Percentiles rank a stretch among this genome's conserved stretches.
These are phyloP conservation scores for Nepenthes alata DNA, from an alignment of 179 eudicot species.

Conservation along the genomic window DNA sequence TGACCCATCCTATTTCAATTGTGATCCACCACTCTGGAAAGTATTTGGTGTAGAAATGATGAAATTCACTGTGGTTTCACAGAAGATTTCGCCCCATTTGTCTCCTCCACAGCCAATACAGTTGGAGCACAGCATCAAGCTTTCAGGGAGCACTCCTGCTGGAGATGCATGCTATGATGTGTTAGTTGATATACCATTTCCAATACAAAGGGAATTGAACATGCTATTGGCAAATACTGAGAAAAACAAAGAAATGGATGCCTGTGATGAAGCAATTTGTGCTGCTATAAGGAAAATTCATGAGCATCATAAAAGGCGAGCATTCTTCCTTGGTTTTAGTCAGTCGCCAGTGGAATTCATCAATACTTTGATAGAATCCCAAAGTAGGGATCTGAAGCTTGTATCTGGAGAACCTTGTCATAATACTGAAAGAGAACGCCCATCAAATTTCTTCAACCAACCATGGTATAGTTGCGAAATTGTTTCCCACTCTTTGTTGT, in stretches of 20 bases:
- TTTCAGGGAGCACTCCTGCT: conserved; percentile 56
- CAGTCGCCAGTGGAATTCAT: conserved; percentile 86
- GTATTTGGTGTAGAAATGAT: conserved; percentile 82
- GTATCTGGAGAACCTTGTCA: conserved; percentile 73
- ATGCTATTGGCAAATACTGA: conserved; percentile 73
- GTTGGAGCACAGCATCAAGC: conserved; percentile 70
- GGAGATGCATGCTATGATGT: conserved; percentile 82
- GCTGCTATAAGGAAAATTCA: conserved; percentile 71
- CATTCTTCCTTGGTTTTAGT: conserved; percentile 88
- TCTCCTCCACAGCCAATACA: conserved; percentile 65
- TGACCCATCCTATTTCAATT: conserved; percentile 65
- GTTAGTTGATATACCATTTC: conserved; percentile 78
- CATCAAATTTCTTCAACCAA: conserved; percentile 78
- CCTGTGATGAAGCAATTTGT: conserved; percentile 77
- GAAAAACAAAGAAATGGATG: conserved; percentile 69
- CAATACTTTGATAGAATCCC: conserved; percentile 75
- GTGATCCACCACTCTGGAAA: conserved; percentile 64
- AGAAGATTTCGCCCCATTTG: conserved; percentile 60
- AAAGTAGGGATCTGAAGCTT: conserved; percentile 67
- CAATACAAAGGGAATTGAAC: conserved; percentile 79
- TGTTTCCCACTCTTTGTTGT: background rate
- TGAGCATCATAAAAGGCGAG: conserved; percentile 73
- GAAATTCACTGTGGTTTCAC: conserved; percentile 60
- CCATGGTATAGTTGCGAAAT: conserved; percentile 49
- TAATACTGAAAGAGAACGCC: conserved; percentile 70